These are phyloP conservation scores for Periconia digitata DNA, from an alignment of 2,329 filamentous ascomycete species.

Conservation along the genomic window DNA sequence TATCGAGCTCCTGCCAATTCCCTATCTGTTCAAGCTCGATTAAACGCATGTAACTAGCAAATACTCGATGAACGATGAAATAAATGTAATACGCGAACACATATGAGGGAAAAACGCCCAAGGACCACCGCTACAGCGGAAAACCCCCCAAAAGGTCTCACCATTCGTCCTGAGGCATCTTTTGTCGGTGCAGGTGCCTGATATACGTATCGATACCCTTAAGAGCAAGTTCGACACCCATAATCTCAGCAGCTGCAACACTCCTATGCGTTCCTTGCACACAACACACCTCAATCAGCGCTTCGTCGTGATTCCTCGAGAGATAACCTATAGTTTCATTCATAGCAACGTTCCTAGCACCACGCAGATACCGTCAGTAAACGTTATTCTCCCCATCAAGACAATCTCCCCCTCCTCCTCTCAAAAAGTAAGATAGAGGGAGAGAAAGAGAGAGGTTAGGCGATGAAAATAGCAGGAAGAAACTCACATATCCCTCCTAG, in stretches of 20 bases:
- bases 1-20: too few relatives aligned
- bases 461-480: background rate
- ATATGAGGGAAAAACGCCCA: background rate
- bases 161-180: background rate
- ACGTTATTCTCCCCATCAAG: background rate
- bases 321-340: background rate
- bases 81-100: too few relatives aligned
- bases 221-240: conserved; percentile 19
- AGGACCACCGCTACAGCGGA: too few relatives aligned
- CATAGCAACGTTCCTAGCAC: background rate
- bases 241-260: conserved; percentile 31
- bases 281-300: conserved; percentile 23
- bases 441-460: background rate
- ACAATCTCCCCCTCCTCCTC: background rate
- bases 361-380: background rate
- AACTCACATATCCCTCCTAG: conserved; percentile 6
- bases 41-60: too few relatives aligned
- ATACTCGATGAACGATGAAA: too few relatives aligned
- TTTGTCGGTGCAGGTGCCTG: conserved; percentile 30
- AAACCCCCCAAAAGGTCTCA: too few relatives aligned
- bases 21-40: too few relatives aligned
- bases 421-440: too few relatives aligned
- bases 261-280: conserved; percentile 33
- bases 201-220: conserved; percentile 20
- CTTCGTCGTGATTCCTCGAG: background rate